These are phyloP conservation scores for Cerrena zonata DNA, from an alignment of 1,284 basidiomycete genomes.

Conservation along the genomic window DNA sequence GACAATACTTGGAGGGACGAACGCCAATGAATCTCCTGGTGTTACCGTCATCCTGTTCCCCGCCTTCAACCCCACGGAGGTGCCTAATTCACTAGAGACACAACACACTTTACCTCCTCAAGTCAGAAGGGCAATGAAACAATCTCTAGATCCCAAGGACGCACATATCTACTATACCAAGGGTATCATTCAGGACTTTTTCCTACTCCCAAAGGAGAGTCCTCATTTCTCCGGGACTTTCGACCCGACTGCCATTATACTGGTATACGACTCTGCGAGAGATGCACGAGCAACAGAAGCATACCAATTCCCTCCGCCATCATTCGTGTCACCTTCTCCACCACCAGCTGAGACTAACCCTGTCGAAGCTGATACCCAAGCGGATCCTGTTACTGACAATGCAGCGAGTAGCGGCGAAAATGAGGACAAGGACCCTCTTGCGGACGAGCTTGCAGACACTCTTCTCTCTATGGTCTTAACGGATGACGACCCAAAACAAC, in stretches of 20 bases:
- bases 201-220: conserved; percentile 64
- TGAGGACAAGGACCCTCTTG: conserved; percentile 23
- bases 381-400: background rate
- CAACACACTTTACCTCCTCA: conserved; percentile 41
- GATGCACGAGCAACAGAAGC: conserved; percentile 42
- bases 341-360: conserved; percentile 3
- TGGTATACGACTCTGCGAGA: conserved; percentile 39
- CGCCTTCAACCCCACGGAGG: conserved; percentile 59
- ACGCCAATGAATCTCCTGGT: conserved; percentile 52
- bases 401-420: conserved; percentile 9
- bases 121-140: conserved; percentile 59
- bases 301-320: conserved; percentile 53
- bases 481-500: conserved; percentile 33
- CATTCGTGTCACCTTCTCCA: conserved; percentile 26
- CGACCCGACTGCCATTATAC: conserved; percentile 66
- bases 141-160: conserved; percentile 53
- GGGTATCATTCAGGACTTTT: conserved; percentile 71
- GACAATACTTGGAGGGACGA: conserved; percentile 73
- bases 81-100: conserved; percentile 35
- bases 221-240: conserved; percentile 69
- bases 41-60: conserved; percentile 71
- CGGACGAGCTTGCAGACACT: conserved; percentile 38
- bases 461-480: conserved; percentile 36
- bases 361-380: conserved; percentile 6
- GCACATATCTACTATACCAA: conserved; percentile 58